Conservation (phyloP, 805 yeast genomes). For the Hermanozyma aechmeae region DNA sequence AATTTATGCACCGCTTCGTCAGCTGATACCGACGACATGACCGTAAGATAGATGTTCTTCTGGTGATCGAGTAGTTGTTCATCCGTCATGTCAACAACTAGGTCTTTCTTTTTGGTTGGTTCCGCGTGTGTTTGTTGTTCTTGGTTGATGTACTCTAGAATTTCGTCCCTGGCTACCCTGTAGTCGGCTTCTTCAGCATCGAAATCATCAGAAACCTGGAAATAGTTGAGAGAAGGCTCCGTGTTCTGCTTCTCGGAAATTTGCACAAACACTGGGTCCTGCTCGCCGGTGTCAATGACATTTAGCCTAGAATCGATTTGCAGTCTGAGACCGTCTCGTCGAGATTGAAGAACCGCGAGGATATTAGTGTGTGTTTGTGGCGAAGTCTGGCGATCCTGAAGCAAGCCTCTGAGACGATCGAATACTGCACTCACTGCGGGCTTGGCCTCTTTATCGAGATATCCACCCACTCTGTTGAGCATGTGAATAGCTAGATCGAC, state of each 20-base stretch:
- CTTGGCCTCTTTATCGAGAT: conserved; percentile 32
- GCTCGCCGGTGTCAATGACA: conserved; percentile 56
- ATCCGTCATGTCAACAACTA: conserved; percentile 54
- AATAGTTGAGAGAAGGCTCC: conserved; percentile 40
- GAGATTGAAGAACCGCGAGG: conserved; percentile 3
- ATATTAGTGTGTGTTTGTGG: conserved; percentile 3
- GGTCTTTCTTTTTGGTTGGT: conserved; percentile 21
- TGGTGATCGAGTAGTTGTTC: conserved; percentile 54
- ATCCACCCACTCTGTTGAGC: conserved; percentile 43
- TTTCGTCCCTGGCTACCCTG: conserved; percentile 29
- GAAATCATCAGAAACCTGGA: conserved; percentile 42
- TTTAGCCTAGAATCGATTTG: conserved; percentile 41
- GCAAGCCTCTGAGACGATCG: conserved; percentile 50
- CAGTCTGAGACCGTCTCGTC: conserved; percentile 11
- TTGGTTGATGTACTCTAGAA: conserved; percentile 17
- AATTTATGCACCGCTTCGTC: conserved; percentile 92
- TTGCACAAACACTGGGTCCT: conserved; percentile 43
- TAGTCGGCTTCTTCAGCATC: conserved; percentile 43
- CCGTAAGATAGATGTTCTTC: conserved; percentile 67
- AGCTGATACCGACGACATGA: conserved; percentile 84
- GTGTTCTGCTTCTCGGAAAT: conserved; percentile 44
- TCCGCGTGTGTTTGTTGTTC: conserved; percentile 4
- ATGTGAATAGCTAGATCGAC: conserved; percentile 46
- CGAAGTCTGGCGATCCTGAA: conserved; percentile 45
- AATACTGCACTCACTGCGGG: conserved; percentile 41